A percentile compares a stretch with the other conserved stretches of the same genome.
These are phyloP conservation scores for Candida verbasci DNA, from an alignment of 805 yeast species.

Conservation along the genomic window DNA sequence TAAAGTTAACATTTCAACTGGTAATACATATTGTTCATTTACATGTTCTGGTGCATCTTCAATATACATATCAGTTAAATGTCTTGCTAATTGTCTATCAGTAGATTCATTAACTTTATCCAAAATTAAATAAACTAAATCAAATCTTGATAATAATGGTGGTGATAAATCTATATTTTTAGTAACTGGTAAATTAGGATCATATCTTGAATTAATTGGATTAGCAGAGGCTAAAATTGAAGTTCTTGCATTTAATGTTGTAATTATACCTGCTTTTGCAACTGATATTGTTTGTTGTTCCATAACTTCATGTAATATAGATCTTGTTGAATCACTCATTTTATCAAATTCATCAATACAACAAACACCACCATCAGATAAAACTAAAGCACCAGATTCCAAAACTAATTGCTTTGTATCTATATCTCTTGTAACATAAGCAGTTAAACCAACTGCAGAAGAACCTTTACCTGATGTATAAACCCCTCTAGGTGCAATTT, in stretches of 20 bases:
- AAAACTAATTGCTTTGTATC: conserved; percentile 91
- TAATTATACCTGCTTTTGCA: conserved; percentile 97
- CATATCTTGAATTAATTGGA: conserved; percentile 93
- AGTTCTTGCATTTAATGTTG: conserved; percentile 94
- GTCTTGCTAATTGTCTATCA: conserved; percentile 85
- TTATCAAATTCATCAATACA: conserved; percentile 99
- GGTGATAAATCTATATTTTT: conserved; percentile 96
- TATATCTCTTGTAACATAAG: conserved; percentile 90
- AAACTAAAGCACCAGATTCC: conserved; percentile 93
- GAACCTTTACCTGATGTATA: conserved; percentile 99
- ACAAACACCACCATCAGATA: conserved; percentile 97
- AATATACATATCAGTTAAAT: conserved; percentile 85
- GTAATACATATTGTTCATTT: conserved; percentile 62
- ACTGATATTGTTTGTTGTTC: conserved; percentile 98
- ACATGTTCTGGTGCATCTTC: conserved; percentile 82
- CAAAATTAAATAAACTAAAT: conserved; percentile 83
- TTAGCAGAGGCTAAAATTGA: conserved; percentile 95
- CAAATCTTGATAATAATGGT: conserved; percentile 90
- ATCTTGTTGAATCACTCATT: conserved; percentile 91
- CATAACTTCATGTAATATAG: conserved; percentile 97
- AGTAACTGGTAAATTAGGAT: conserved; percentile 92
- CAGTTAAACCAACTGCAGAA: conserved; percentile 98
- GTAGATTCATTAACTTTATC: conserved; percentile 86
- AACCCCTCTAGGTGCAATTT: conserved; percentile 96
- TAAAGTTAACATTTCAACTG: conserved; percentile 80